These are phyloP conservation scores for Pseudogymnoascus sp. DNA, from an alignment of 2,329 filamentous ascomycete genomes.

Conservation along the genomic window DNA sequence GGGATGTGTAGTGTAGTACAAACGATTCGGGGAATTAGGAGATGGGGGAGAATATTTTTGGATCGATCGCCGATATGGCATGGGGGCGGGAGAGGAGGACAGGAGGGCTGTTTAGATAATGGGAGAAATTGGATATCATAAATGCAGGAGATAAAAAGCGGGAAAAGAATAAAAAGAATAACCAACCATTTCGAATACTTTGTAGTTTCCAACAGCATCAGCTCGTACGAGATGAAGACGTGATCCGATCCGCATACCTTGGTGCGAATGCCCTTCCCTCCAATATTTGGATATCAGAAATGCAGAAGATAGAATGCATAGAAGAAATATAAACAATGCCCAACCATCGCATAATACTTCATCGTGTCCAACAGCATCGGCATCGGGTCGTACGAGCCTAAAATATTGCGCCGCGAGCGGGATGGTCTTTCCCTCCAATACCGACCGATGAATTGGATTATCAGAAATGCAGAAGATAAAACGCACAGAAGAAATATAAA, in stretches of 20 bases:
- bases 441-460: background rate
- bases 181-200: background rate
- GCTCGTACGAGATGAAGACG: background rate
- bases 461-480: constrained; percentile 1
- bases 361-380: background rate
- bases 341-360: background rate
- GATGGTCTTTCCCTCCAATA: background rate
- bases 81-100: background rate
- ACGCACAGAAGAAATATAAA: background rate
- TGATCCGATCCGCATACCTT: background rate
- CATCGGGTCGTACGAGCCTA: background rate
- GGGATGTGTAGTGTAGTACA: background rate
- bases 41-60: background rate
- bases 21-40: background rate
- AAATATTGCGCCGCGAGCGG: background rate
- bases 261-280: background rate
- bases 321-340: background rate
- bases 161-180: background rate
- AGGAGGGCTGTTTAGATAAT: background rate
- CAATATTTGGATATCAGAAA: background rate
- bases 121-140: constrained; percentile 4
- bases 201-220: background rate
- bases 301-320: background rate
- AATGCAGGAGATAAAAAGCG: background rate
- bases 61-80: constrained; percentile 1